Conservation (phyloP, 257 asterid genomes). For the Nicotiana noctiflora region DNA sequence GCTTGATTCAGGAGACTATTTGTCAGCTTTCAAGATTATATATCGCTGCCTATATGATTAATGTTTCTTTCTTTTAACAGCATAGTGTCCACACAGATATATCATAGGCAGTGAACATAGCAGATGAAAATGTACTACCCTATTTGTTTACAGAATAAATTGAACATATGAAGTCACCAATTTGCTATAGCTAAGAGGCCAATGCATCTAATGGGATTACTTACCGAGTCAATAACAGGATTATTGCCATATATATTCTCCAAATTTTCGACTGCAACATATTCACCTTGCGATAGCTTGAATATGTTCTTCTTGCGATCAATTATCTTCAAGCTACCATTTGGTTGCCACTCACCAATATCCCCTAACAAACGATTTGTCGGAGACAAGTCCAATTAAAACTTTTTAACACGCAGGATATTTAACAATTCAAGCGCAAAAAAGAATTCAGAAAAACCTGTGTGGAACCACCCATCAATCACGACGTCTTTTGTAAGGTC, state of each 20-base stretch:
- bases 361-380: constrained; percentile 49
- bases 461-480: constrained; percentile 94
- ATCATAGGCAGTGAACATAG: not conserved
- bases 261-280: constrained; percentile 96
- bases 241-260: constrained; percentile 70
- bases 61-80: not conserved
- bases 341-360: constrained; percentile 88
- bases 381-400: not conserved
- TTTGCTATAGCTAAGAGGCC: not conserved
- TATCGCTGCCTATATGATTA: not conserved
- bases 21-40: not conserved
- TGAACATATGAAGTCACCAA: not conserved
- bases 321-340: constrained; percentile 85
- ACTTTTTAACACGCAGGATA: not conserved
- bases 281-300: constrained; percentile 98
- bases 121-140: not conserved
- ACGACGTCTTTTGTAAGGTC: constrained; percentile 90
- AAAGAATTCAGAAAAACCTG: constrained; percentile 46
- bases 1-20: no score
- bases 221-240: constrained; percentile 62
- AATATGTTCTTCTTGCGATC: constrained; percentile 97
- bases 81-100: not conserved
- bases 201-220: constrained; percentile 4
- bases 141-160: not conserved
- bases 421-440: not conserved